phyloP scores from a whole-genome alignment of 2,329 filamentous ascomycete species.

The Sclerotinia nivalis region DNA sequence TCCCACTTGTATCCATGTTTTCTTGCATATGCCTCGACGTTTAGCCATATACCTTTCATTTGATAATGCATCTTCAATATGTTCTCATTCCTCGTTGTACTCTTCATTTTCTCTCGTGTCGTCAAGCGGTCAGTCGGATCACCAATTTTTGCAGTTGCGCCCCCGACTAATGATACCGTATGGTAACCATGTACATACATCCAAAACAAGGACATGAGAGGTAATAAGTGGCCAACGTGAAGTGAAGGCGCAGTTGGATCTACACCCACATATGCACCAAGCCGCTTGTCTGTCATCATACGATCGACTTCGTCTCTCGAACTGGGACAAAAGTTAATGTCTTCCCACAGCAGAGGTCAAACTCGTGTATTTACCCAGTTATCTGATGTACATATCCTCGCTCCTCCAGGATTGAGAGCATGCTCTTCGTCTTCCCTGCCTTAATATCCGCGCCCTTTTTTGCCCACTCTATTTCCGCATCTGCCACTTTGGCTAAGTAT shows the following conservation, averaged over 20 bases:
- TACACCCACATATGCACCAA: conserved; percentile 77
- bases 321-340: conserved; percentile 29
- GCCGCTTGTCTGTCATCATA: conserved; percentile 63
- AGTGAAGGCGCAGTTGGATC: conserved; percentile 79
- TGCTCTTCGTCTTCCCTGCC: conserved; percentile 52
- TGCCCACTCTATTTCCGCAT: conserved; percentile 49
- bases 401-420: conserved; percentile 67
- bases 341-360: conserved; percentile 4
- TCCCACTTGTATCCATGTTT: conserved; percentile 67
- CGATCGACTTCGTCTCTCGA: conserved; percentile 56
- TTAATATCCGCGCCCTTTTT: conserved; percentile 50
- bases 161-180: conserved; percentile 67
- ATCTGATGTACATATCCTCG: conserved; percentile 73
- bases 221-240: conserved; percentile 77
- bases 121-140: conserved; percentile 73
- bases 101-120: conserved; percentile 56
- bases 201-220: conserved; percentile 83
- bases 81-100: conserved; percentile 60
- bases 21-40: conserved; percentile 65
- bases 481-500: conserved; percentile 43
- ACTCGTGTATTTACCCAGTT: conserved; percentile 60
- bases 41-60: conserved; percentile 70
- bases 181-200: conserved; percentile 75
- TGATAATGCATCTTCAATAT: conserved; percentile 69
- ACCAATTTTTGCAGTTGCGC: conserved; percentile 75